phyloP scores from a whole-genome alignment of 2,329 filamentous ascomycete genomes.

The Xylaria sp. region DNA sequence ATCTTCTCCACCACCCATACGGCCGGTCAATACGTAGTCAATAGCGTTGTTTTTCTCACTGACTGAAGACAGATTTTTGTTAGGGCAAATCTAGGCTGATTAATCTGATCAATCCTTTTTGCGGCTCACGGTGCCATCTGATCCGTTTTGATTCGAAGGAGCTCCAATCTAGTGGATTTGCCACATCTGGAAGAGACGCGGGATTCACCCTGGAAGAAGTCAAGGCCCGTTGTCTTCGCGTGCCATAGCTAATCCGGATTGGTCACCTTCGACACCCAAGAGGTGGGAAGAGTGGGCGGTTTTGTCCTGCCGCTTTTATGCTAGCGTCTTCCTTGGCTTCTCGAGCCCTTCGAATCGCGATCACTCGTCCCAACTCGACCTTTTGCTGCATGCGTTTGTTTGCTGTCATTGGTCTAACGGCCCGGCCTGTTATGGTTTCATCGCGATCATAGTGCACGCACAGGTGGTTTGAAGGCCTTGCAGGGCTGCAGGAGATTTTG shows the following conservation, averaged over 20 bases:
- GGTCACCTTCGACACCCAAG: conserved; percentile 25
- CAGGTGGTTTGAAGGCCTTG: not conserved
- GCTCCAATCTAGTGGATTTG: conserved; percentile 21
- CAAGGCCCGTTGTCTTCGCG: conserved; percentile 16
- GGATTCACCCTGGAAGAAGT: conserved; percentile 27
- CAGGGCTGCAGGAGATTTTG: too few species aligned
- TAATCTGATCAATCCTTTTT: conserved; percentile 10
- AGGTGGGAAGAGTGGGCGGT: not conserved
- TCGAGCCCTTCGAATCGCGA: conserved; percentile 30
- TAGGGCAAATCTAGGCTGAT: conserved; percentile 20
- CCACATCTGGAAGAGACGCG: conserved; percentile 26
- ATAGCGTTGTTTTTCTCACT: not conserved
- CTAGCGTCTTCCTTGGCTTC: conserved; percentile 30
- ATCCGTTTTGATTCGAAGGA: conserved; percentile 13
- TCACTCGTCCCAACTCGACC: conserved; percentile 7
- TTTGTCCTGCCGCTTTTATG: conserved; percentile 35
- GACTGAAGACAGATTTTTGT: not conserved
- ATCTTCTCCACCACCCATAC: conserved; percentile 28
- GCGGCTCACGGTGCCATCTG: conserved; percentile 26
- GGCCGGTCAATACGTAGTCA: conserved; percentile 3
- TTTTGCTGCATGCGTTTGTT: conserved; percentile 5
- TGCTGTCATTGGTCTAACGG: conserved; percentile 16
- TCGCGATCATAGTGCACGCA: conserved; percentile 23
- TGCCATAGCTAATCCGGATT: conserved; percentile 24
- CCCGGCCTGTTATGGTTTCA: conserved; percentile 12